phyloP scores from a whole-genome alignment of 192 early-diverging fungal genomes.

The Coemansia erecta region DNA sequence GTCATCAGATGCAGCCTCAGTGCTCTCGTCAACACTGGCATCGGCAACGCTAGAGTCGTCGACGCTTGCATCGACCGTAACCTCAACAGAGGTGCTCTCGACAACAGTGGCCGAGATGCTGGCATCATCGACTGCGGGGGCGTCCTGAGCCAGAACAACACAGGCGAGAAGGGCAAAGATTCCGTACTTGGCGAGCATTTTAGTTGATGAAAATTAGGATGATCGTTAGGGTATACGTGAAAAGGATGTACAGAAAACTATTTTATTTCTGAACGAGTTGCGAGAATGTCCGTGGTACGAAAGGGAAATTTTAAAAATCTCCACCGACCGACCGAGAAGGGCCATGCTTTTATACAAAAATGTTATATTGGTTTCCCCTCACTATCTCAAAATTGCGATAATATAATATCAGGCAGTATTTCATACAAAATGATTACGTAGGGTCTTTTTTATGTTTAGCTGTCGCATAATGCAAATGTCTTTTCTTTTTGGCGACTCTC shows the following conservation, averaged over 20 bases:
- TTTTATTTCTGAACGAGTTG: no score
- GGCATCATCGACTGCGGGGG: not conserved
- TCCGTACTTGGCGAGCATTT: conserved; percentile 14
- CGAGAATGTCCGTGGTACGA: no score
- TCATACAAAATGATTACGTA: no score
- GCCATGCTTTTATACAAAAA: no score
- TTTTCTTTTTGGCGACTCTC: no score
- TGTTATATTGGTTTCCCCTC: no score
- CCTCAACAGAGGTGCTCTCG: conserved; percentile 3
- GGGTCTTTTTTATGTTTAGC: no score
- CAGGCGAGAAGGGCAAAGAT: conserved; percentile 6
- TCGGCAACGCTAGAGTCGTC: not conserved
- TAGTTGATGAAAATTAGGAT: not conserved
- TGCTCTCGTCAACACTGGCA: not conserved
- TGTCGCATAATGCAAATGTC: no score
- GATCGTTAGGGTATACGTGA: not conserved
- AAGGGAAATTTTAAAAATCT: no score
- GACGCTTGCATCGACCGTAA: not conserved
- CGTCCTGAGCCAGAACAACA: conserved; percentile 6
- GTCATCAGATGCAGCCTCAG: not conserved
- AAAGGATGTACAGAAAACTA: not conserved
- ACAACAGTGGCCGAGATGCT: not conserved
- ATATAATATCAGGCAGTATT: no score
- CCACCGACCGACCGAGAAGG: no score
- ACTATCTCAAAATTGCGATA: no score